phyloP scores from a whole-genome alignment of 2,329 filamentous ascomycete genomes.

The Mycogone perniciosa region DNA sequence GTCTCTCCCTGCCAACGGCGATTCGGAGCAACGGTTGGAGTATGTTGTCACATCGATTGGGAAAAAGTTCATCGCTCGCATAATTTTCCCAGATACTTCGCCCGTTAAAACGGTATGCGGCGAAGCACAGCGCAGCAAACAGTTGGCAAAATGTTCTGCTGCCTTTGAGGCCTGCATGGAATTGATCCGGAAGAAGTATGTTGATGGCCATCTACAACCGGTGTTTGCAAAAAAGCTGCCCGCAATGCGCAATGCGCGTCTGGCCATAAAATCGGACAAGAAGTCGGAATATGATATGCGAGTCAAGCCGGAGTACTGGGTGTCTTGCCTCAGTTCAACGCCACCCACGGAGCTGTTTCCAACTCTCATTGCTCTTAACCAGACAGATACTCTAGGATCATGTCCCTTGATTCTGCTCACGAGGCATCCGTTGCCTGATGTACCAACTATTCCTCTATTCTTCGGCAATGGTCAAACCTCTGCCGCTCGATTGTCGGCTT shows the following conservation, averaged over 20 bases:
- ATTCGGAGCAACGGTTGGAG: slow-evolving; percentile 35
- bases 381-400: slow-evolving; percentile 53
- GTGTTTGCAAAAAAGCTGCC: slow-evolving; percentile 66
- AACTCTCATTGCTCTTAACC: slow-evolving; percentile 53
- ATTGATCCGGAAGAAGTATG: slow-evolving; percentile 57
- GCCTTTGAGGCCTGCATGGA: slow-evolving; percentile 76
- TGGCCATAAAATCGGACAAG: slow-evolving; percentile 77
- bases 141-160: slow-evolving; percentile 77
- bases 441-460: slow-evolving; percentile 67
- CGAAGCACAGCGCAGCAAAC: slow-evolving; percentile 58
- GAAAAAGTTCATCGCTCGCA: slow-evolving; percentile 65
- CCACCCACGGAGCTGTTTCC: slow-evolving; percentile 51
- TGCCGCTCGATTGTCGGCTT: slow-evolving; percentile 42
- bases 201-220: slow-evolving; percentile 71
- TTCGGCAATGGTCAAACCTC: slow-evolving; percentile 60
- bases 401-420: slow-evolving; percentile 66
- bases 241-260: slow-evolving; percentile 75
- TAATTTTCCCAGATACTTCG: slow-evolving; percentile 68
- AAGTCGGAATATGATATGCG: slow-evolving; percentile 69
- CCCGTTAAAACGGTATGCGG: slow-evolving; percentile 65
- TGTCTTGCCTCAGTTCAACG: slow-evolving; percentile 27
- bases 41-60: slow-evolving; percentile 57
- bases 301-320: slow-evolving; percentile 73
- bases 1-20: slow-evolving; percentile 40
- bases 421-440: slow-evolving; percentile 52